phyloP scores from a whole-genome alignment of 176 grass and related monocot genomes.

The Paspalum vaginatum region DNA sequence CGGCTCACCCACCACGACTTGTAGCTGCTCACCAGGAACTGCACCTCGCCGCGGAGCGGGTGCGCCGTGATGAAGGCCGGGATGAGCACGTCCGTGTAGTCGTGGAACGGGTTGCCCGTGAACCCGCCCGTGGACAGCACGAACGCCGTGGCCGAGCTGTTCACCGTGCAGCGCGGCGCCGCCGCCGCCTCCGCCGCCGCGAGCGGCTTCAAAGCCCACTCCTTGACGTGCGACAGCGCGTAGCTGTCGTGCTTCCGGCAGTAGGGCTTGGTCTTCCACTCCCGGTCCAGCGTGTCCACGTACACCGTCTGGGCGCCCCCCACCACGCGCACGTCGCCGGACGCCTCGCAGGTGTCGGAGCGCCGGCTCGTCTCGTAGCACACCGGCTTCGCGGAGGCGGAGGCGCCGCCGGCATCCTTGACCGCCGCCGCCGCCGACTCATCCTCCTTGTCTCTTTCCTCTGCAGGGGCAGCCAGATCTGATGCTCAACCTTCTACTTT shows the following conservation, averaged over 20 bases:
- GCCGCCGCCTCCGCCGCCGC: neutral
- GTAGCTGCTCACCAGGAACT: constrained; percentile 66
- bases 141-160: constrained; percentile 54
- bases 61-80: constrained; percentile 68
- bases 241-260: constrained; percentile 56
- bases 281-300: constrained; percentile 34
- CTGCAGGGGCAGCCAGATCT: constrained; percentile 39
- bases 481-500: neutral
- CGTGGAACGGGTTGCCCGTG: constrained; percentile 88
- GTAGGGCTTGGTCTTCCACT: constrained; percentile 60
- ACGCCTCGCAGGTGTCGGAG: constrained; percentile 63
- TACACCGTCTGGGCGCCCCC: constrained; percentile 42
- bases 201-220: constrained; percentile 57
- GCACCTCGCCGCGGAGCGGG: constrained; percentile 61
- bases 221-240: constrained; percentile 53
- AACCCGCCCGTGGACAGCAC: constrained; percentile 64
- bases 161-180: constrained; percentile 49
- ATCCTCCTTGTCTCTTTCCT: constrained; percentile 28
- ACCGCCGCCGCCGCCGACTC: neutral
- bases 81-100: constrained; percentile 89
- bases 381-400: constrained; percentile 19
- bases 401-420: neutral
- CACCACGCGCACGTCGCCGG: constrained; percentile 57
- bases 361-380: constrained; percentile 63
- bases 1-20: constrained; percentile 77